Conservation (phyloP, 129 eudicot genomes). For the Ambrosia artemisiifolia region DNA sequence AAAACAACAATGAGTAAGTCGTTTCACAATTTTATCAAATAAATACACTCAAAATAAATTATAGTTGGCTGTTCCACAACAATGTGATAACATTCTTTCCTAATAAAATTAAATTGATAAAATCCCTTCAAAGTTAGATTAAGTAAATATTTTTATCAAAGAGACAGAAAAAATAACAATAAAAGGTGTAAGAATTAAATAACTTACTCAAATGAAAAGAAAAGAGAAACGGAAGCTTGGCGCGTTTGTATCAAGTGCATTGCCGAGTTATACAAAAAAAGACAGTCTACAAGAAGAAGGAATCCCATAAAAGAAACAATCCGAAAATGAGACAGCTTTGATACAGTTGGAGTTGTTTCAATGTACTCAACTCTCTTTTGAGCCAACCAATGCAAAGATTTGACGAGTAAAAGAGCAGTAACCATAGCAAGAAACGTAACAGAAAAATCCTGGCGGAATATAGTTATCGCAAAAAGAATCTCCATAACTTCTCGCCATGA, state of each 20-base stretch:
- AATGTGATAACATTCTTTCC: too few species aligned
- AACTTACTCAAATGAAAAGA: conserved; percentile 95
- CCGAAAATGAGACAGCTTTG: conserved; percentile 74
- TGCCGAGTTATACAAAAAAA: conserved; percentile 66
- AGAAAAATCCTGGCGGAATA: conserved; percentile 91
- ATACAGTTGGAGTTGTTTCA: conserved; percentile 92
- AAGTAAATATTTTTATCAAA: background rate
- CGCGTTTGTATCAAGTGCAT: conserved; percentile 77
- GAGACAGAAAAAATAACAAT: background rate
- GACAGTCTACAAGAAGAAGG: conserved; percentile 80
- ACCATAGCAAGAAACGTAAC: conserved; percentile 93
- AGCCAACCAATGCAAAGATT: conserved; percentile 99
- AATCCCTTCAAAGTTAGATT: background rate
- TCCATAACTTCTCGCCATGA: conserved; percentile 99
- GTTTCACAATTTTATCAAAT: too few species aligned
- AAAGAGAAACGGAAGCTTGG: conserved; percentile 90
- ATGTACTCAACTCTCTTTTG: conserved; percentile 98
- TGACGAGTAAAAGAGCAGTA: conserved; percentile 76
- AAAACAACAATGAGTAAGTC: background rate
- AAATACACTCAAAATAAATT: too few species aligned
- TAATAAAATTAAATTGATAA: background rate
- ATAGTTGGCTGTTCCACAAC: too few species aligned
- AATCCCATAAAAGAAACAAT: conserved; percentile 96
- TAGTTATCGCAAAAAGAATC: conserved; percentile 91
- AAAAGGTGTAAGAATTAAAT: background rate